Evolutionary conservation across 176 grass and related monocot genomes (phyloP), one percentile per base, ranked within the genome.

Genomic region (Sorghum bicolor): DNA sequence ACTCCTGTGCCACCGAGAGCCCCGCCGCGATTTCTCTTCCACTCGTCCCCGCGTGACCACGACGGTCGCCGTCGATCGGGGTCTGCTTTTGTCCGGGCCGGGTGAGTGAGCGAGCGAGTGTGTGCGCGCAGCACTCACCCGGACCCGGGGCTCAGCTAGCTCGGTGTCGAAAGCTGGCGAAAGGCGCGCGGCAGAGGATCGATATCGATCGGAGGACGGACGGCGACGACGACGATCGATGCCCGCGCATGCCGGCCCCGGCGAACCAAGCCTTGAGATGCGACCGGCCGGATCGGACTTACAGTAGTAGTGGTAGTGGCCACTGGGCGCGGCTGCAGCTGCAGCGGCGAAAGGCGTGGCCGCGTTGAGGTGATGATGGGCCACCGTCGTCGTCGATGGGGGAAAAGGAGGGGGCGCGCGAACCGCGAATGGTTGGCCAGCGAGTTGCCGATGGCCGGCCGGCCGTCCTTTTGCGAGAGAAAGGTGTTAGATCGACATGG

Each of bases 41-140:
- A 39, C 65, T 58, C 25, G 47, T 37, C 9, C 66, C 24, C n/a
- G n/a, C n/a, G 1, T 7, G n/a, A 70, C 6, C 57, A 61, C 57
- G 57, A 61, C 24, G 57, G 57, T 80, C 64, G 44, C 20, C 64
- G 22, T 80, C 64, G 44, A 2, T 11, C 45, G 5, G 19, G 17
- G 8, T 10, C 19, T 10, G 63, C 44, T 34, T 69, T 80, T 79
- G 34, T 36, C 34, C 34, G 36, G 36, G 1, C 78, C 31, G 40
- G 25, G 24, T 3, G 12, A 2, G 4, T 6, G n/a, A 0, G 69
- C 14, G 43, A 81, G 65, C n/a, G n/a, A n/a, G n/a, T n/a, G n/a
- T n/a, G n/a, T 70, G 79, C 58, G 33, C 79, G 14, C 65, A 16
- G 79, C 79, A 71, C 79, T 57, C 14, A 48, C 44, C 26, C 15